Evolutionary conservation across 2,329 filamentous ascomycete genomes (phyloP), one percentile per base, ranked within the genome.

Genomic region (Fusarium odoratissimum): DNA sequence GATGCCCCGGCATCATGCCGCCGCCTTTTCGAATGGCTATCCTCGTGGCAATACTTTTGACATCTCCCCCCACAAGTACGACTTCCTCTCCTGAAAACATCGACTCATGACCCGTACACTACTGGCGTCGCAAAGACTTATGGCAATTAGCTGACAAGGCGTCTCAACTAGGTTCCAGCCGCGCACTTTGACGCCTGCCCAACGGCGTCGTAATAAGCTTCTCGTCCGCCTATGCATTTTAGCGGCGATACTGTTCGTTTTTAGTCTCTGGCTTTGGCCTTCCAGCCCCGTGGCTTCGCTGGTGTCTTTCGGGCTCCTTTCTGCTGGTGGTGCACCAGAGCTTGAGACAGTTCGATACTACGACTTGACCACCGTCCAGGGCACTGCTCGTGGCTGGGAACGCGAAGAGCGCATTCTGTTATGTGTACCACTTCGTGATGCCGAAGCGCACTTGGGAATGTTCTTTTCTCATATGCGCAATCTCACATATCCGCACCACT

Each of bases 391-490:
- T 73, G 97, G 96, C 10, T 99, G 96, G 96, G 95, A 98, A 83
- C 89, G 95, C 67, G 96, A 97, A 81, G 96, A 99, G 84, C 91
- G 96, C 73, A 97, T 99, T 75, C 87, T 99, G 37, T 89, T 99
- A 64, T 98, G 96, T 82, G 96, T 97, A 21, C 96, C 96, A 48
- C 89, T 99, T 61, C 91, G 96, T 82, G 97, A 99, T 82, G 96
- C 96, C 49, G 91, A 97, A 79, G 88, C 93, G 31, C 96, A 99
- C 86, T 84, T 99, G 54, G 90, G 92, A 69, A 98, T 99, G 95
- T 98, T 99, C 88, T 99, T 99, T 84, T 92, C 93, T n/a, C 97
- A 99, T 80, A 87, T 99, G 65, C 91, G 91, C 75, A 99, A 99
- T 83, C 92, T 99, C 75, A 99, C 96, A 23, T 99, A 99, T 79